Percentiles rank a stretch among this genome's conserved stretches.
phyloP scores from a whole-genome alignment of 495 filamentous ascomycete genomes.

The Penicillium lagena region DNA sequence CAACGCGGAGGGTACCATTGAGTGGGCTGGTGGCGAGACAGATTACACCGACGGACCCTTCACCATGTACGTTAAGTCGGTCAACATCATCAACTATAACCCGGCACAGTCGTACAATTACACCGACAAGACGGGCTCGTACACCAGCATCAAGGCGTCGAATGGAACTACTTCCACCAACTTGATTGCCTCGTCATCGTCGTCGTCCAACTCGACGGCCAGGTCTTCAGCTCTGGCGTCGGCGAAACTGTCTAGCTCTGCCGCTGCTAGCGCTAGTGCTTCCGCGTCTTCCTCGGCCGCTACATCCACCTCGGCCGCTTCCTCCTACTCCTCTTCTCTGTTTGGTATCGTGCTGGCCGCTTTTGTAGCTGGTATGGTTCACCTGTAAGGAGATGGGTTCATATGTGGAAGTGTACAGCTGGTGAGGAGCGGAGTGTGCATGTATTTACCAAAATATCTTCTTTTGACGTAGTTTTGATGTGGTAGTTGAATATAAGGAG shows the following conservation, averaged over 20 bases:
- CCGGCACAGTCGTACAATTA: conserved; percentile 57
- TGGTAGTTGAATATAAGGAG: too few relatives aligned
- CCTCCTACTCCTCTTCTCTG: conserved; percentile 1
- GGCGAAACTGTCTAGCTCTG: not conserved
- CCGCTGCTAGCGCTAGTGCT: not conserved
- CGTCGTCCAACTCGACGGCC: conserved; percentile 5
- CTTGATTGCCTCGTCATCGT: conserved; percentile 5
- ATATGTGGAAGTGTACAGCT: too few relatives aligned
- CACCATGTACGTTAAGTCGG: conserved; percentile 67
- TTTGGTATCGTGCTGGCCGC: not conserved
- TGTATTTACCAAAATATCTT: too few relatives aligned
- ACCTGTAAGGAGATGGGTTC: not conserved
- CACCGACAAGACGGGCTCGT: conserved; percentile 59
- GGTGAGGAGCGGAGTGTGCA: too few relatives aligned
- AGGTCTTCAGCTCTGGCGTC: conserved; percentile 3
- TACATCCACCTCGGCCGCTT: not conserved
- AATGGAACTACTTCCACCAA: conserved; percentile 13
- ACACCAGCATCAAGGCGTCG: conserved; percentile 60
- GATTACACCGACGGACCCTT: conserved; percentile 70
- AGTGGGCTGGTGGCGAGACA: conserved; percentile 78
- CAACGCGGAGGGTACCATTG: conserved; percentile 53
- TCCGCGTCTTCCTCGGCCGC: not conserved
- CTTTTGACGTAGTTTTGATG: too few relatives aligned
- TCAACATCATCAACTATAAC: conserved; percentile 31
- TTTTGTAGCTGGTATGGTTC: not conserved